A percentile compares a stretch with the other conserved stretches of the same genome.
Conservation (phyloP, 495 filamentous ascomycete species). For the Podospora fimiseda region DNA sequence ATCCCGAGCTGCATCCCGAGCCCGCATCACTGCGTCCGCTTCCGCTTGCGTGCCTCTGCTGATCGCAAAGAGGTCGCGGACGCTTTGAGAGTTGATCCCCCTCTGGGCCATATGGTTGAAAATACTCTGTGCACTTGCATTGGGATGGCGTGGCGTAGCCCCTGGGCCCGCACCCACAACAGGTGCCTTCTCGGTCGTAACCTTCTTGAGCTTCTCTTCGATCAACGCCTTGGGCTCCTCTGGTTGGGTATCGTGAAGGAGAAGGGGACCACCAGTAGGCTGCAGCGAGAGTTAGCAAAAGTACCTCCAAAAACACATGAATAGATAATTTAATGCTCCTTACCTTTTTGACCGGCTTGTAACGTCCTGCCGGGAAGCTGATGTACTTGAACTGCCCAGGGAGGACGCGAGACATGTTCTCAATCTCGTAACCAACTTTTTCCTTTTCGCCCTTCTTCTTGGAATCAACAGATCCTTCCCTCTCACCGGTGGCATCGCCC, state of each 20-base stretch:
- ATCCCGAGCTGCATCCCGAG: slow-evolving; percentile 12
- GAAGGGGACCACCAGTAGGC: slow-evolving; percentile 90
- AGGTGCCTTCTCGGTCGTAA: slow-evolving; percentile 57
- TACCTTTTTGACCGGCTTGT: slow-evolving; percentile 94
- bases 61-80: background rate
- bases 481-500: slow-evolving; percentile 45
- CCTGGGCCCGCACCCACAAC: slow-evolving; percentile 31
- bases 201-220: slow-evolving; percentile 81
- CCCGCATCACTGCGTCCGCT: too few species aligned
- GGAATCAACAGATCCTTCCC: slow-evolving; percentile 47
- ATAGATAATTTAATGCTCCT: slow-evolving; percentile 25
- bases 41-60: too few species aligned
- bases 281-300: slow-evolving; percentile 46
- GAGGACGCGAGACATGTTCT: slow-evolving; percentile 94
- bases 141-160: slow-evolving; percentile 13
- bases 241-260: slow-evolving; percentile 80
- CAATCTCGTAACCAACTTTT: slow-evolving; percentile 89
- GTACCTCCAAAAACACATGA: background rate
- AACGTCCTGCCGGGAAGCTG: slow-evolving; percentile 78
- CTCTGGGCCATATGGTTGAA: background rate
- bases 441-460: slow-evolving; percentile 93
- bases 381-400: slow-evolving; percentile 93
- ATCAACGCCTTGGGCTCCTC: slow-evolving; percentile 70
- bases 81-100: slow-evolving; percentile 5
- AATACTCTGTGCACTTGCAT: slow-evolving; percentile 11